A percentile compares a stretch with the other conserved stretches of the same genome.
These are phyloP conservation scores for Geotrichum siamense DNA, from an alignment of 1,139 yeast genomes.

Conservation along the genomic window DNA sequence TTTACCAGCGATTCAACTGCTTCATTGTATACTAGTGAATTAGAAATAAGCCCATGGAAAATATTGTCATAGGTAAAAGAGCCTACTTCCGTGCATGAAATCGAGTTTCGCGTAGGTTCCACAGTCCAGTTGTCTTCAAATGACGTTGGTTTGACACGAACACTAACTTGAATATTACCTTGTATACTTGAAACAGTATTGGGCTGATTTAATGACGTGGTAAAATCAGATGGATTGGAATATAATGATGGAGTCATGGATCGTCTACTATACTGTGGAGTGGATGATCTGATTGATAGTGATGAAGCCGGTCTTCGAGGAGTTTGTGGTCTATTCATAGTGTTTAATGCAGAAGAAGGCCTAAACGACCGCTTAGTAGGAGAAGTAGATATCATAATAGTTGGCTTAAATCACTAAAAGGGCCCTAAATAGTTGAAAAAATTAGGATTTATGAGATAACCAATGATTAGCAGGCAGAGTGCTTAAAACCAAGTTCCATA, in stretches of 20 bases:
- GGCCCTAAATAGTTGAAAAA: too few species aligned
- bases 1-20: constrained; percentile 58
- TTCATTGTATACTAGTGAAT: constrained; percentile 52
- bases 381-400: constrained; percentile 4
- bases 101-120: constrained; percentile 22
- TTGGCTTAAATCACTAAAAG: too few species aligned
- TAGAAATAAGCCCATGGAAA: constrained; percentile 44
- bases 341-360: constrained; percentile 9
- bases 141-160: constrained; percentile 31
- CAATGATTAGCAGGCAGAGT: too few species aligned
- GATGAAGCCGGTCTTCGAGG: constrained; percentile 30
- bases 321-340: constrained; percentile 28
- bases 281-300: constrained; percentile 28
- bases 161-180: constrained; percentile 35
- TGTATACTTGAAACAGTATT: constrained; percentile 21
- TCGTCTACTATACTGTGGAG: constrained; percentile 23
- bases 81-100: constrained; percentile 32
- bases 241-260: constrained; percentile 23
- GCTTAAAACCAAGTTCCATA: too few species aligned
- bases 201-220: constrained; percentile 1
- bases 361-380: constrained; percentile 13
- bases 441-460: too few species aligned
- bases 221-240: constrained; percentile 1
- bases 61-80: constrained; percentile 71
- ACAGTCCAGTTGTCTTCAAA: constrained; percentile 25